Base-by-base conservation (phyloP, 2,329 filamentous ascomycete species). In the Colletotrichum paranaense region DNA sequence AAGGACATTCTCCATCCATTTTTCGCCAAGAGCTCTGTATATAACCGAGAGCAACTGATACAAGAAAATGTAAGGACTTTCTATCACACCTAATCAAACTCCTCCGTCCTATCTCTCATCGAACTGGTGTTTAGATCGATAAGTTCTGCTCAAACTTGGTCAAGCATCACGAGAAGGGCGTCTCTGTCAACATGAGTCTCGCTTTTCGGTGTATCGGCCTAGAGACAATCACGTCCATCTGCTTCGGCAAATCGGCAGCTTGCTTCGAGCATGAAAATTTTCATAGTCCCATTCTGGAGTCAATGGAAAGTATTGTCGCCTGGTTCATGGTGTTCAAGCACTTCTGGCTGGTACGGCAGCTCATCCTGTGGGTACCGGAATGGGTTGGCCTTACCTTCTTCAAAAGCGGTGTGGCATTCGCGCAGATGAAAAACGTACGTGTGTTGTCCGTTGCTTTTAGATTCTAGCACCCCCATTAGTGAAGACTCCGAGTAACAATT, bases 1-100 rank as follows among this genome's bases (percentile, higher is more conserved):
- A 56, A 56, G 24, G 53, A 56, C 26, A 56, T 56, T 22, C 53
- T 56, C 53, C 53, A 56, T 28, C 53, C 53, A 8, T 56, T 56
- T 12, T 56, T 28, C 22, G 14, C 53, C 24, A 56, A 56, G 53
- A 56, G 53, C 24, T 22, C 53, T 28, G 53, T 56, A 12, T 56
- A 24, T 16, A 24, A 22, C 22, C 53, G 53, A 28, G 53, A 56
- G 53, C 35, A 42, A 16, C 35, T 42, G 5, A 42, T 42, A 5
- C 35, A 42, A 42, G 35, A 42, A 42, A 42, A 42, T 3, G 35
- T 16, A 42, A 42, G 35, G 3, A 4, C 30, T 1, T 32, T 32
- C 30, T 32, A 32, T 32, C 9, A 4, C 2, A 3, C 9, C 2
- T 9, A 32, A 32, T 32, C 2, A 32, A 32, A 32, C 9, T 11